These are phyloP conservation scores for Dicorynia guianensis DNA, from an alignment of 306 rosid genomes.

Conservation along the genomic window DNA sequence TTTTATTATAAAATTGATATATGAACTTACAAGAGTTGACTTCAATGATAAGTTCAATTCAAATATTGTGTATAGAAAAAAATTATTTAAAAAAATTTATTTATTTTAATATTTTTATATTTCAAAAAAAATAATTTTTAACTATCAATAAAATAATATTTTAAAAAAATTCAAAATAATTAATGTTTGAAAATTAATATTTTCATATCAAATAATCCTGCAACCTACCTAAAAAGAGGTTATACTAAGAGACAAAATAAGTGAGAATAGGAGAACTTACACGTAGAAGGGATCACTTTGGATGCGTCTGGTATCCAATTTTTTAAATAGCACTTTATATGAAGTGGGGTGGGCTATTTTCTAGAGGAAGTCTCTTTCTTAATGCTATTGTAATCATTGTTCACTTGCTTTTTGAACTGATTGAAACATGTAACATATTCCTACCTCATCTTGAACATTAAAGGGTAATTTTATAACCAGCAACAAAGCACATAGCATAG, in stretches of 20 bases:
- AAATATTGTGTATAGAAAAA: too few species aligned
- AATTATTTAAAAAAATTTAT: too few species aligned
- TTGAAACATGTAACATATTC: neutral
- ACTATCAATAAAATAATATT: too few species aligned
- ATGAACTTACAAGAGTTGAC: too few species aligned
- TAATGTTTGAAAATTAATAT: too few species aligned
- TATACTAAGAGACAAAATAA: neutral
- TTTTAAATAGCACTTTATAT: neutral
- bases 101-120: too few species aligned
- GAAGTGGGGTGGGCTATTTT: neutral
- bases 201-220: too few species aligned
- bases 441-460: neutral
- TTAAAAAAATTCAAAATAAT: too few species aligned
- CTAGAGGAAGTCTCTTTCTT: neutral
- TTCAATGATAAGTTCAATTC: too few species aligned
- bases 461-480: neutral
- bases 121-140: too few species aligned
- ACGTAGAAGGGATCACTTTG: slow-evolving; percentile 12
- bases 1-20: too few species aligned
- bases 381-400: slow-evolving; percentile 13
- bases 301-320: neutral
- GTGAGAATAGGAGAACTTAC: neutral
- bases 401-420: slow-evolving; percentile 7
- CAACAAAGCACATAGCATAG: neutral
- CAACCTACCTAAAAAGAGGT: neutral